phyloP scores from a whole-genome alignment of 108 stramenopile species.

The Schizochytrium sp. region DNA sequence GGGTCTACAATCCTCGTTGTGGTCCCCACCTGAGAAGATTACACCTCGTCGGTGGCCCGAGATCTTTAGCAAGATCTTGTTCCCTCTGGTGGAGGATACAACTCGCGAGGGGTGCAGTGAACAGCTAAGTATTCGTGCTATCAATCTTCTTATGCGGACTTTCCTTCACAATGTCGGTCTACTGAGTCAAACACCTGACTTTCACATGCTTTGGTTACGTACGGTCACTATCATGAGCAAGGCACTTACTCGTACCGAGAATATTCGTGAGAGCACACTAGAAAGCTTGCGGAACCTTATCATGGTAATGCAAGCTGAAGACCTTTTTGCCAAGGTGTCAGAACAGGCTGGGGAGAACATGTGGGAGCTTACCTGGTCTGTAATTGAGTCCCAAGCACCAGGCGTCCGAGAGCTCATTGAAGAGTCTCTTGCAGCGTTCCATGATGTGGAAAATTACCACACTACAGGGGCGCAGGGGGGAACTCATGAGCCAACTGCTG shows the following conservation, averaged over 20 bases:
- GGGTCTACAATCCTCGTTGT: conserved; percentile 3
- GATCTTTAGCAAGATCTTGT: conserved; percentile 40
- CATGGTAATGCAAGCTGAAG: conserved; percentile 57
- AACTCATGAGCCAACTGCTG: too few species aligned
- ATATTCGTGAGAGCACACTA: conserved; percentile 35
- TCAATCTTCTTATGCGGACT: conserved; percentile 30
- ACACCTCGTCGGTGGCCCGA: background rate
- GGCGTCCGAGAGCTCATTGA: conserved; percentile 33
- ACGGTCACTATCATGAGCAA: background rate
- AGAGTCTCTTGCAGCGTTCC: background rate
- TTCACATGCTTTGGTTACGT: conserved; percentile 5
- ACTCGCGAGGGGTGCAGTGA: background rate
- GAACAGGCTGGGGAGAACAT: conserved; percentile 15
- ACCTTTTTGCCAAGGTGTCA: conserved; percentile 19
- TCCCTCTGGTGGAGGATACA: conserved; percentile 8
- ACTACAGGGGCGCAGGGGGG: too few species aligned
- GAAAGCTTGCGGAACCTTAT: conserved; percentile 43
- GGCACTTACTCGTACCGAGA: background rate
- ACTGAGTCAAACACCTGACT: background rate
- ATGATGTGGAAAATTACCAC: too few species aligned
- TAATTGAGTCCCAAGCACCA: conserved; percentile 5
- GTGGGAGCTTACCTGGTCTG: conserved; percentile 31
- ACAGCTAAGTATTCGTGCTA: background rate
- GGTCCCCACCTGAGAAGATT: conserved; percentile 20
- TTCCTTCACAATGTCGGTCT: conserved; percentile 30